Conservation (phyloP, 345 rosid genomes). For the Pistacia integerrima region DNA sequence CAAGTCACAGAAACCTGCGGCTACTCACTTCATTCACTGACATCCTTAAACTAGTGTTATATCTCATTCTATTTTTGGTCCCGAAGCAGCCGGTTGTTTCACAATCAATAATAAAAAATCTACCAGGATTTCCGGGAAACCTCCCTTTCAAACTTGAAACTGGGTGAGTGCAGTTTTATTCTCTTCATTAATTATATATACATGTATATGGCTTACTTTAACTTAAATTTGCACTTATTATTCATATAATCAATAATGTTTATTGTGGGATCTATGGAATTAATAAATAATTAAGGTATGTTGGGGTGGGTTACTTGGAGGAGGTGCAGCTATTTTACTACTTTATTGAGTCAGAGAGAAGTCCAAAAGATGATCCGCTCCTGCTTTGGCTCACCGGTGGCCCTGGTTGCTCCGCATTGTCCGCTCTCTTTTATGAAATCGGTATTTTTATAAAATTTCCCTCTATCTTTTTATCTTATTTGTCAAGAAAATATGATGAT, state of each 20-base stretch:
- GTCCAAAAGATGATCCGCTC: neutral
- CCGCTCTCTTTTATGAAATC: neutral
- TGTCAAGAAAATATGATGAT: too few species aligned
- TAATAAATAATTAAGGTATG: neutral
- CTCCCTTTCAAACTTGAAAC: neutral
- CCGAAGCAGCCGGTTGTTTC: neutral
- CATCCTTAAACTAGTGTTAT: too few species aligned
- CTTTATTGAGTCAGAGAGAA: neutral
- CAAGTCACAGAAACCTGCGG: too few species aligned
- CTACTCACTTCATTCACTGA: too few species aligned
- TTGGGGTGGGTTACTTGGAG: neutral
- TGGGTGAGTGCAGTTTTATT: neutral
- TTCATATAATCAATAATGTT: too few species aligned
- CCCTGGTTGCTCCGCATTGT: neutral
- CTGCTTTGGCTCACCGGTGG: neutral
- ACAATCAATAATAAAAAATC: conserved; percentile 1
- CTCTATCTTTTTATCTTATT: neutral
- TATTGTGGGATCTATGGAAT: too few species aligned
- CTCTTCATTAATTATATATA: too few species aligned
- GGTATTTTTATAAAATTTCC: neutral
- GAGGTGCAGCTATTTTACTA: neutral
- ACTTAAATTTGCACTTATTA: neutral
- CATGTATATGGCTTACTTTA: too few species aligned
- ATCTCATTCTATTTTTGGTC: too few species aligned
- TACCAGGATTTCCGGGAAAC: neutral